Conservation (phyloP, 2,329 filamentous ascomycete species). For the Talaromyces sp. region DNA sequence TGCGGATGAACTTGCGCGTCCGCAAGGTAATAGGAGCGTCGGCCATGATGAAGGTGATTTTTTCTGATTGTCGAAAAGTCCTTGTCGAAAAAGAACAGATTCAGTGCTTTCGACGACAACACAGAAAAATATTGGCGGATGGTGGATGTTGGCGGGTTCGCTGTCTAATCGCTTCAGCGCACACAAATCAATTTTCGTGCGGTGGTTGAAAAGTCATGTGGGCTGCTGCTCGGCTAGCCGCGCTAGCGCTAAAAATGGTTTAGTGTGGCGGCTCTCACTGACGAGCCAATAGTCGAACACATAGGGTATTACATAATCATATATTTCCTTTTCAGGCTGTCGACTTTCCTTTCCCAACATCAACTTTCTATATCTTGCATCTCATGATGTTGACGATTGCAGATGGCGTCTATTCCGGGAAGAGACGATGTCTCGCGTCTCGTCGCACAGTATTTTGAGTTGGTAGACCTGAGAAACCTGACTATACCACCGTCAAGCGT, state of each 20-base stretch:
- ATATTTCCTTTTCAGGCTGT: neutral
- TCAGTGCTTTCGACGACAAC: constrained; percentile 3
- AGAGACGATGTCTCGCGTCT: constrained; percentile 25
- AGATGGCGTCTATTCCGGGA: neutral
- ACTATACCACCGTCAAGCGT: constrained; percentile 60
- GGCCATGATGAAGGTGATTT: constrained; percentile 71
- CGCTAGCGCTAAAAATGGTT: constrained; percentile 28
- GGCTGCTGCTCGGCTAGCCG: constrained; percentile 38
- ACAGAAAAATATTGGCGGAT: constrained; percentile 23
- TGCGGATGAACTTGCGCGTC: constrained; percentile 99
- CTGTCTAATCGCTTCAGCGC: constrained; percentile 12
- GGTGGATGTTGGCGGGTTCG: constrained; percentile 23
- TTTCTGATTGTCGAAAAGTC: constrained; percentile 14
- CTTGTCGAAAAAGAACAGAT: constrained; percentile 18
- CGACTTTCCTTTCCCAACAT: neutral
- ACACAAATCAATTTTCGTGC: constrained; percentile 34
- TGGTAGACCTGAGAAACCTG: constrained; percentile 60
- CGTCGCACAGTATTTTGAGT: constrained; percentile 73
- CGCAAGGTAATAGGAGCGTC: constrained; percentile 75
- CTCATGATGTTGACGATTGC: neutral
- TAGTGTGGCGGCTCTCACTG: neutral
- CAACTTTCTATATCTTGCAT: neutral
- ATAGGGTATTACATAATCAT: neutral
- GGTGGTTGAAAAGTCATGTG: constrained; percentile 32
- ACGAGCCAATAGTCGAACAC: neutral